Evolutionary conservation across 2,329 filamentous ascomycete species (phyloP), one percentile per base, ranked within the genome.

Genomic region (Penicillium brasilianum): DNA sequence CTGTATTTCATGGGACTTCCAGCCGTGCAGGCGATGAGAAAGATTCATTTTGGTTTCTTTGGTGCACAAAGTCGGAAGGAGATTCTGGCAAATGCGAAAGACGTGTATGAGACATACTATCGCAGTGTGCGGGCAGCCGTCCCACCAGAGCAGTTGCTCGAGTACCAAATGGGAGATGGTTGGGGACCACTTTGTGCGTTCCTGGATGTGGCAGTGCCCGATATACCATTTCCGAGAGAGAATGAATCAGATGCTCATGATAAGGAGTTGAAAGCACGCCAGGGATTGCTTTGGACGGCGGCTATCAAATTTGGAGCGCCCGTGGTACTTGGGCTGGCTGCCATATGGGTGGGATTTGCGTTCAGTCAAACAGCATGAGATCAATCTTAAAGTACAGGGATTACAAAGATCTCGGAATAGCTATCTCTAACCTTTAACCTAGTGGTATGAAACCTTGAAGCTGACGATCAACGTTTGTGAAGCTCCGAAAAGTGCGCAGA

Each of bases 171-270:
- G 9, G 55, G 73, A 20, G 74, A 81, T 43, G 79, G 78, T 0
- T 83, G 81, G 80, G 72, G 66, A 20, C 77, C 78, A 3, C 68
- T 83, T n/a, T 82, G 80, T 62, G 32, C 56, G n/a, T 69, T 69
- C 41, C 55, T 69, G 39, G 49, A 39, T 3, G 60, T 60, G 30
- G 52, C 56, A 1, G 51, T 55, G 25, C 58, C 61, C 4, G 46
- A 57, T 57, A 32, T 55, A 20, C 61, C 63, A 14, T 66, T 61
- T 36, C 65, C 65, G 4, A 57, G 53, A 34, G 48, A 61, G 18
- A 63, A 61, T 37, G 56, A 60, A 43, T 37, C 55, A 4, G 57
- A 59, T 49, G 55, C 14, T 18, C 51, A 60, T 44, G 39, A 14
- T 16, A 55, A 58, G 30, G 55, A 61, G 30, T 50, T 46, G 16